Conservation (phyloP, 2,329 filamentous ascomycete genomes). For the Chrysosporium queenslandicum region DNA sequence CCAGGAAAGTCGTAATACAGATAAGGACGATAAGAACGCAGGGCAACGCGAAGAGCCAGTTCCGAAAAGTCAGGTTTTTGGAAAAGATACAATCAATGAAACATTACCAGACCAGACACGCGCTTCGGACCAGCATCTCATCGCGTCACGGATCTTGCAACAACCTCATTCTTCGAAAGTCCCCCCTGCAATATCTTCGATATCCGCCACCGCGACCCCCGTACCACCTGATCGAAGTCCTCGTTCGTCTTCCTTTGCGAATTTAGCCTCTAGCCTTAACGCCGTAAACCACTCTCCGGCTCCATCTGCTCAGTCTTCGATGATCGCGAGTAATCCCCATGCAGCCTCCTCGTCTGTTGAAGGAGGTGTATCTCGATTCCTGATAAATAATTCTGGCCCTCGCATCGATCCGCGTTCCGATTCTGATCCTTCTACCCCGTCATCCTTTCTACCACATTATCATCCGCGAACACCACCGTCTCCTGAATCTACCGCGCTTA, state of each 20-base stretch:
- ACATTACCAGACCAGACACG: neutral
- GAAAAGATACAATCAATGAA: neutral
- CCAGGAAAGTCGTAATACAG: conserved; percentile 14
- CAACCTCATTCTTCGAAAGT: conserved; percentile 36
- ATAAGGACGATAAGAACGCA: neutral
- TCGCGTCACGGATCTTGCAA: conserved; percentile 25
- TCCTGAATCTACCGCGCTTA: conserved; percentile 25
- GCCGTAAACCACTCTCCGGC: conserved; percentile 23
- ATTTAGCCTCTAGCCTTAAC: conserved; percentile 27
- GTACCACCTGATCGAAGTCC: conserved; percentile 27
- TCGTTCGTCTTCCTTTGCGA: conserved; percentile 31
- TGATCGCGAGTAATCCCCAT: conserved; percentile 25
- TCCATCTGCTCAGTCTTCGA: conserved; percentile 24
- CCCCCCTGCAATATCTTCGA: conserved; percentile 41
- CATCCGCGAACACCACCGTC: conserved; percentile 39
- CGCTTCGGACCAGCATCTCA: conserved; percentile 3
- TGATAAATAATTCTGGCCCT: conserved; percentile 28
- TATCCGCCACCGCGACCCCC: conserved; percentile 38
- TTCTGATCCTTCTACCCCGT: conserved; percentile 38
- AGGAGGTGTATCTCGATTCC: conserved; percentile 39
- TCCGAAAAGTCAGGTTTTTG: neutral
- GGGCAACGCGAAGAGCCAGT: neutral
- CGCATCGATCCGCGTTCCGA: conserved; percentile 31
- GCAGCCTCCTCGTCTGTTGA: conserved; percentile 40
- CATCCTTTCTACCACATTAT: conserved; percentile 40